Conservation (phyloP, 345 rosid genomes). For the Sisymbrium irio region DNA sequence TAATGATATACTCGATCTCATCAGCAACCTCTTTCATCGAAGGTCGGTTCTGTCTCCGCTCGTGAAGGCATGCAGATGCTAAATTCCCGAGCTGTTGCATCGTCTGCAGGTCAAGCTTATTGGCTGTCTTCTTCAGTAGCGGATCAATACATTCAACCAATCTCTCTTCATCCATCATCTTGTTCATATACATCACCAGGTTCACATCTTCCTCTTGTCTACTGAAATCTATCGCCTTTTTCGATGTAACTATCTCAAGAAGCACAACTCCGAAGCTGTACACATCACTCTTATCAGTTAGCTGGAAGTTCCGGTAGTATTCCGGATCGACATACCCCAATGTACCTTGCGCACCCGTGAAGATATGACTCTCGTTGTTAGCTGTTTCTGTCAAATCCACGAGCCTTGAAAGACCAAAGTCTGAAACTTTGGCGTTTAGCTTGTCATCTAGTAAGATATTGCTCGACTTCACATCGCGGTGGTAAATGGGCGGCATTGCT, state of each 20-base stretch:
- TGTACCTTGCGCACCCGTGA: constrained; percentile 58
- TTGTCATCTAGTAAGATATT: constrained; percentile 56
- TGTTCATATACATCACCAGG: constrained; percentile 45
- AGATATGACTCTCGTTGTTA: constrained; percentile 47
- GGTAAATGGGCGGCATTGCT: constrained; percentile 55
- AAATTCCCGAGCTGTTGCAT: constrained; percentile 32
- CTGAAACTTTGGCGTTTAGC: constrained; percentile 50
- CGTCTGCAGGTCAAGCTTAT: constrained; percentile 21
- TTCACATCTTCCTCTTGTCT: constrained; percentile 57
- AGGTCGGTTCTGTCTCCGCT: constrained; percentile 37
- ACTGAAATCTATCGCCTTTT: constrained; percentile 56
- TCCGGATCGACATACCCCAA: constrained; percentile 65
- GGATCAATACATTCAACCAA: constrained; percentile 46
- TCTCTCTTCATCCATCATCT: constrained; percentile 44
- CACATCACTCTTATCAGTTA: constrained; percentile 63
- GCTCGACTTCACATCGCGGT: constrained; percentile 57
- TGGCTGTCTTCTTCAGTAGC: constrained; percentile 32
- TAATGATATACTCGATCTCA: constrained; percentile 47
- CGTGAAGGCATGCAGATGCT: constrained; percentile 31
- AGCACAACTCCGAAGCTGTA: constrained; percentile 68
- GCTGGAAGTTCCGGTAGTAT: constrained; percentile 54
- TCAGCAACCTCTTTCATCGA: constrained; percentile 53
- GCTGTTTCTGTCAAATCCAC: constrained; percentile 32
- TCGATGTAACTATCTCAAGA: constrained; percentile 50
- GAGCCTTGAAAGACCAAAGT: constrained; percentile 58